Conservation (phyloP, 331 rosid species). For the Erythrophleum ivorense region DNA sequence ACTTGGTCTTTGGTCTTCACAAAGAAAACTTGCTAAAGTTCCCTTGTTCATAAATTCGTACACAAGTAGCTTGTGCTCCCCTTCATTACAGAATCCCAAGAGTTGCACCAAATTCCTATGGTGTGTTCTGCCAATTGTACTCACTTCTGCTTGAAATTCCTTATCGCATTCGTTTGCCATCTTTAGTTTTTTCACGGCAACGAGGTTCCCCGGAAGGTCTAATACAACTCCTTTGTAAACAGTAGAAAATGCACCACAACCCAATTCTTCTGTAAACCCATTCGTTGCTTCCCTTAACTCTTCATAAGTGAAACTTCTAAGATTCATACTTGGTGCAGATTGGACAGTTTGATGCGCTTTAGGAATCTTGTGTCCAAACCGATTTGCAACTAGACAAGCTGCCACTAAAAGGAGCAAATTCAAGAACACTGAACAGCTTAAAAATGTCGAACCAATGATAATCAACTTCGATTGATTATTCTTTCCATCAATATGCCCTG, state of each 20-base stretch:
- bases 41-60: constrained; percentile 22
- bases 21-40: constrained; percentile 14
- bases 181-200: neutral
- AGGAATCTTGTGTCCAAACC: neutral
- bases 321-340: neutral
- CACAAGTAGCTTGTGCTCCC: constrained; percentile 8
- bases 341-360: neutral
- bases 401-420: neutral
- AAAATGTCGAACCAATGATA: neutral
- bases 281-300: neutral
- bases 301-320: neutral
- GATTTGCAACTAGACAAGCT: neutral
- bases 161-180: neutral
- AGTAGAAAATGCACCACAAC: neutral
- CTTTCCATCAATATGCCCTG: neutral
- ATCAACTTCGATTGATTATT: neutral
- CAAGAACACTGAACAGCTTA: neutral
- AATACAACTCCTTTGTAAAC: neutral
- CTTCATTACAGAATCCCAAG: constrained; percentile 11
- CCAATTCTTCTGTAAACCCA: neutral
- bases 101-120: constrained; percentile 20
- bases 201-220: neutral
- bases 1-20: neutral
- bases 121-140: constrained; percentile 16
- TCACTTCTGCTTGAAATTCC: constrained; percentile 24